These are phyloP conservation scores for Glycine tomentella DNA, from an alignment of 306 rosid genomes.

Conservation along the genomic window DNA sequence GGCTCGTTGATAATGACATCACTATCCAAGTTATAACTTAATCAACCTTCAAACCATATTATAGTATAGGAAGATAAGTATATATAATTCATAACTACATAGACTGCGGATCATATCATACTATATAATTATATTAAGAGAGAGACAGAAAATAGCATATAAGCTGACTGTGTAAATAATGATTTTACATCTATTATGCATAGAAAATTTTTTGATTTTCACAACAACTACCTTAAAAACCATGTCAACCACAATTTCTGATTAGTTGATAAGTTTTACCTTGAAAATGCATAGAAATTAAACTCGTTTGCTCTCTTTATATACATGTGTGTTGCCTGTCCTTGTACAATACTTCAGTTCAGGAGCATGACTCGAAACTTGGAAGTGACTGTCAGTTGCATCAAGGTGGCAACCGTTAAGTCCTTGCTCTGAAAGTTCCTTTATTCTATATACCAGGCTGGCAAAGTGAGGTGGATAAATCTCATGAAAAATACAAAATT, in stretches of 20 bases:
- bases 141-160: too few relatives aligned
- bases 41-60: too few relatives aligned
- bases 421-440: slow-evolving; percentile 46
- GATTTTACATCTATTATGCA: too few relatives aligned
- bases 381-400: slow-evolving; percentile 35
- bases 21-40: background rate
- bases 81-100: slow-evolving; percentile 14
- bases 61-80: slow-evolving; percentile 3
- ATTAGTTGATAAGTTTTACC: too few relatives aligned
- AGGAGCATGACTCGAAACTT: slow-evolving; percentile 7
- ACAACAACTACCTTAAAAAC: background rate
- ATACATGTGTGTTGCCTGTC: too few relatives aligned
- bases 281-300: too few relatives aligned
- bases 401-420: background rate
- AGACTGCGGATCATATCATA: background rate
- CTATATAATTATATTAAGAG: background rate
- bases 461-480: slow-evolving; percentile 2
- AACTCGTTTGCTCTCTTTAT: too few relatives aligned
- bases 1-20: slow-evolving; percentile 16
- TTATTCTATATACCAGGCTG: slow-evolving; percentile 16
- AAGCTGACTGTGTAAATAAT: too few relatives aligned
- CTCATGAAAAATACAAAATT: background rate
- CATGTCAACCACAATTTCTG: too few relatives aligned
- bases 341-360: background rate
- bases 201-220: background rate